Conservation (phyloP, 805 yeast genomes). For the Nakazawaea molendinolei region DNA sequence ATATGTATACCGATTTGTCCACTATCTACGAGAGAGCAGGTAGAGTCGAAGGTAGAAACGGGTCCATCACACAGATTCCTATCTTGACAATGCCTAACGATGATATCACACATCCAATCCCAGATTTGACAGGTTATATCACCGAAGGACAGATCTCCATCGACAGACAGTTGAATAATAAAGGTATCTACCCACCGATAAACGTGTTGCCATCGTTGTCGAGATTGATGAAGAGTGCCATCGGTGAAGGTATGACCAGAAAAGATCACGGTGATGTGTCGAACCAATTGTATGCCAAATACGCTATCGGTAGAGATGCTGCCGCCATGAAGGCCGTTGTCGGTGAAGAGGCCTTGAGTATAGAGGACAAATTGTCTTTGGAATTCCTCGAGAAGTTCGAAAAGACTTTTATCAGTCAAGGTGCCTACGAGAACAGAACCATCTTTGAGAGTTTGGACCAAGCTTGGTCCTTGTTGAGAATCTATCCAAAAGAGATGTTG, state of each 20-base stretch:
- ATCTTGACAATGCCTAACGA: slow-evolving; percentile 99
- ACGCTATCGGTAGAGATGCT: slow-evolving; percentile 99
- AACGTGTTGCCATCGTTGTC: slow-evolving; percentile 96
- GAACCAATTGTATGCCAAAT: slow-evolving; percentile 96
- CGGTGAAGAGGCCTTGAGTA: slow-evolving; percentile 98
- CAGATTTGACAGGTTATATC: slow-evolving; percentile 98
- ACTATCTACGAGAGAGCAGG: slow-evolving; percentile 99
- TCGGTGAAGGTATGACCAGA: slow-evolving; percentile 99
- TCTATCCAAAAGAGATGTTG: slow-evolving; percentile 97
- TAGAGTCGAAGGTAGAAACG: slow-evolving; percentile 99
- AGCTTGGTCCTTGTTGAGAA: slow-evolving; percentile 97
- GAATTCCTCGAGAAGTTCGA: slow-evolving; percentile 98
- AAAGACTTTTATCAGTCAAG: slow-evolving; percentile 90
- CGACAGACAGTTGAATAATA: slow-evolving; percentile 92
- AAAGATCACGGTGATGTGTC: slow-evolving; percentile 99
- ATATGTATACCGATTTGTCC: slow-evolving; percentile 99
- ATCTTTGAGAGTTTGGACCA: slow-evolving; percentile 93
- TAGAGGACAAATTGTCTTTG: slow-evolving; percentile 93
- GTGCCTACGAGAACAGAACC: slow-evolving; percentile 93
- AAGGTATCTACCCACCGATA: slow-evolving; percentile 98
- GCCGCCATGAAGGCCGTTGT: slow-evolving; percentile 99
- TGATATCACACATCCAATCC: slow-evolving; percentile 99
- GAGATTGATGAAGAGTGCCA: slow-evolving; percentile 98
- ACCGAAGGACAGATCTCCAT: slow-evolving; percentile 98
- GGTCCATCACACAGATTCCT: slow-evolving; percentile 98